These are phyloP conservation scores for Auricularia auricula-judae DNA, from an alignment of 768 basidiomycete genomes.

Conservation along the genomic window DNA sequence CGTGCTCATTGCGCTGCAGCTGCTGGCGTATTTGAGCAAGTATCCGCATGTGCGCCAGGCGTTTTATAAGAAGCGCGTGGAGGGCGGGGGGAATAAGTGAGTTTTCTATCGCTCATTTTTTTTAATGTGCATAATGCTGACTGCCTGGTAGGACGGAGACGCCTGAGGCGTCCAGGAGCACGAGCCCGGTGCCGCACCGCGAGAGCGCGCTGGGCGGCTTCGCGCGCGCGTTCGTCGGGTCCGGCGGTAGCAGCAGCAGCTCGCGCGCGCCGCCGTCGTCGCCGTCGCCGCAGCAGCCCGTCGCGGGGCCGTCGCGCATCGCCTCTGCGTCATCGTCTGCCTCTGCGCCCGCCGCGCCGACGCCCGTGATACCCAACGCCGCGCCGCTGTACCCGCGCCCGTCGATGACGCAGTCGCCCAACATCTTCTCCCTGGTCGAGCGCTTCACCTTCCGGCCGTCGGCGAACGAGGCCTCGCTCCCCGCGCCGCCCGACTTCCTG, in stretches of 20 bases:
- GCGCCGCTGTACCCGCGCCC: slow-evolving; percentile 13
- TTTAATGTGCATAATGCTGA: background rate
- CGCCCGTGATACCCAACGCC: slow-evolving; percentile 15
- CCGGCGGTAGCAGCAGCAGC: too few species aligned
- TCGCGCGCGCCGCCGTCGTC: slow-evolving; percentile 6
- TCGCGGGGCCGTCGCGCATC: background rate
- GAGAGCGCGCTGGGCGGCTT: background rate
- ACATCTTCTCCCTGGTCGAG: slow-evolving; percentile 94
- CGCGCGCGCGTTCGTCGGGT: background rate
- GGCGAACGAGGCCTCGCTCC: slow-evolving; percentile 62
- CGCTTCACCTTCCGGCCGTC: slow-evolving; percentile 92
- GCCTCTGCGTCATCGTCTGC: slow-evolving; percentile 14
- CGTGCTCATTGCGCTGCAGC: slow-evolving; percentile 79
- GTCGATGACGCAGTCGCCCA: slow-evolving; percentile 45
- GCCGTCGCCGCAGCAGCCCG: slow-evolving; percentile 12
- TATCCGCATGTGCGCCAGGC: slow-evolving; percentile 95
- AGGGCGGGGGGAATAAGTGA: background rate
- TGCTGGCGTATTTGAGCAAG: slow-evolving; percentile 93
- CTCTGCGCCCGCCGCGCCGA: slow-evolving; percentile 7
- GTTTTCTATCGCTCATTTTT: slow-evolving; percentile 39
- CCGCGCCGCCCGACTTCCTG: slow-evolving; percentile 55
- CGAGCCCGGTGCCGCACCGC: background rate
- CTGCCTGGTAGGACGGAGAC: slow-evolving; percentile 17
- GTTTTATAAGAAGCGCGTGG: slow-evolving; percentile 79
- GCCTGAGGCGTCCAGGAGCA: slow-evolving; percentile 10